These are phyloP conservation scores for Macrophomina phaseolina DNA, from an alignment of 2,329 filamentous ascomycete genomes.

Conservation along the genomic window DNA sequence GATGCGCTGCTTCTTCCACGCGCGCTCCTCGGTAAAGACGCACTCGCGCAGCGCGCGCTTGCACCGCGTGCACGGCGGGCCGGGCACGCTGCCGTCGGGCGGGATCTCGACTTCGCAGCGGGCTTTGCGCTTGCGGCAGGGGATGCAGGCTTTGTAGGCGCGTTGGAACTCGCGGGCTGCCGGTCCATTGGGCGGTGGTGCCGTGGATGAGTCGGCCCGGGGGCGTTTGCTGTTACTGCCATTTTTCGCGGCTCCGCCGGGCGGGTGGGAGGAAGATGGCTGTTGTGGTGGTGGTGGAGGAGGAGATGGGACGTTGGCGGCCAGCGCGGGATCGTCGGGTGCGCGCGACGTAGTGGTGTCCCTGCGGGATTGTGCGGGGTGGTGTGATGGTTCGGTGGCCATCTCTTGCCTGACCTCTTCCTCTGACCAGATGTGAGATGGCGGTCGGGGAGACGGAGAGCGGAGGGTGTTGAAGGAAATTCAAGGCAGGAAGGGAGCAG, in stretches of 20 bases:
- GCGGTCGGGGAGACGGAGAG: neutral
- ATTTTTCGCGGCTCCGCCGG: too few relatives aligned
- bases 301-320: too few relatives aligned
- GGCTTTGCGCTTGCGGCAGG: conserved; percentile 59
- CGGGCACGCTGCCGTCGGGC: conserved; percentile 46
- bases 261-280: too few relatives aligned
- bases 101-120: conserved; percentile 56
- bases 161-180: conserved; percentile 48
- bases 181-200: neutral
- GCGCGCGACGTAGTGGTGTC: neutral
- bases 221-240: neutral
- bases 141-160: conserved; percentile 61
- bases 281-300: too few relatives aligned
- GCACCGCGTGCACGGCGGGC: conserved; percentile 54
- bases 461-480: conserved; percentile 25
- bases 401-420: neutral
- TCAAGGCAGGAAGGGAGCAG: neutral
- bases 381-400: neutral
- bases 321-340: too few relatives aligned
- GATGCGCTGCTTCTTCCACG: conserved; percentile 36
- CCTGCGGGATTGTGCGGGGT: neutral
- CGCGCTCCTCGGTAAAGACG: conserved; percentile 49
- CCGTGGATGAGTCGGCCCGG: neutral
- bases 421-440: neutral
- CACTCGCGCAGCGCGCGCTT: conserved; percentile 58